A percentile compares a stretch with the other conserved stretches of the same genome.
These are phyloP conservation scores for Aciculosporium take DNA, from an alignment of 2,329 filamentous ascomycete species.

Conservation along the genomic window DNA sequence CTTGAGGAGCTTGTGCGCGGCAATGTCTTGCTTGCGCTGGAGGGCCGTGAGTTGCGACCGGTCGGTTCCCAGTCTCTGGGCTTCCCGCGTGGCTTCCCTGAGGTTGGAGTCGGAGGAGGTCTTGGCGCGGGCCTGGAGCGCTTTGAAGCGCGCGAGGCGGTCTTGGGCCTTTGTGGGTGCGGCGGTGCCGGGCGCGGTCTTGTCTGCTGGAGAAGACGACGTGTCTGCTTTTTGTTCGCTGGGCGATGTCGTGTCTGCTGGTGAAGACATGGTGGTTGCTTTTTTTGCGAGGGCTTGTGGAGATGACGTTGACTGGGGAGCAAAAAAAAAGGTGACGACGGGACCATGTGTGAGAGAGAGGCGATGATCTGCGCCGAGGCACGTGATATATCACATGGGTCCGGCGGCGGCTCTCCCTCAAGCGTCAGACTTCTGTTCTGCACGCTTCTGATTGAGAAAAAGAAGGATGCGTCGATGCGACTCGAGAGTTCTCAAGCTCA, in stretches of 20 bases:
- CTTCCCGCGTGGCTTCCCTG: conserved; percentile 71
- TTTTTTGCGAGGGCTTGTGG: neutral
- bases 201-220: too few species aligned
- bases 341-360: too few species aligned
- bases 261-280: conserved; percentile 1
- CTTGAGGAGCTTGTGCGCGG: conserved; percentile 84
- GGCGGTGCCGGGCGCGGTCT: neutral
- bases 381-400: too few species aligned
- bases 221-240: neutral
- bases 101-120: conserved; percentile 59
- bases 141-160: conserved; percentile 70
- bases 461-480: too few species aligned
- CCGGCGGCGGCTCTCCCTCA: too few species aligned
- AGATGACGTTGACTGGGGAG: too few species aligned
- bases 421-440: too few species aligned
- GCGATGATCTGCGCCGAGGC: neutral
- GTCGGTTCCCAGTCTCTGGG: conserved; percentile 64
- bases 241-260: neutral
- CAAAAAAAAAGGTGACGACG: too few species aligned
- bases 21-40: conserved; percentile 75
- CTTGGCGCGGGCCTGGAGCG: conserved; percentile 69
- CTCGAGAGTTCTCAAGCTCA: too few species aligned
- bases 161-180: conserved; percentile 39
- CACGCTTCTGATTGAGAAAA: too few species aligned
- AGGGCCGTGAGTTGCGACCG: conserved; percentile 63